A percentile compares a stretch with the other conserved stretches of the same genome.
Evolutionary conservation across 371 early-diverging fungal species (phyloP).

Genomic region (Haplosporangium sp.): DNA sequence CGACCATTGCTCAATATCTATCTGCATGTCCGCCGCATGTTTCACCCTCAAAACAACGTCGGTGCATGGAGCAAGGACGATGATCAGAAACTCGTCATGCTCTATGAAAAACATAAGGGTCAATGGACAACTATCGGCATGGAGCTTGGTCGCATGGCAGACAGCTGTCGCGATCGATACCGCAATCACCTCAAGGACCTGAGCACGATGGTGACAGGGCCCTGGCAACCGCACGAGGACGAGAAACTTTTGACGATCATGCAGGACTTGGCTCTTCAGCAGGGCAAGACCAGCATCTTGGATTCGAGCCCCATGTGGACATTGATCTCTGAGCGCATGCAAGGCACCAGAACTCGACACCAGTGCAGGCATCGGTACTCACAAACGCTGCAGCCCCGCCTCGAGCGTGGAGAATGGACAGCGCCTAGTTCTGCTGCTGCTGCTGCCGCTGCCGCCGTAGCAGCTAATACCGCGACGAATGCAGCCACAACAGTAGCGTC

Average conservation of each 20-base stretch:
- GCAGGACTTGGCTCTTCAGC: constrained; percentile 49
- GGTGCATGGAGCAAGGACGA: constrained; percentile 55
- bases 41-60: constrained; percentile 54
- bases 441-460: constrained; percentile 43
- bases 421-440: constrained; percentile 51
- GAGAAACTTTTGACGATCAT: constrained; percentile 41
- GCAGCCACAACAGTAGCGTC: too few species aligned
- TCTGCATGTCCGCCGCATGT: constrained; percentile 53
- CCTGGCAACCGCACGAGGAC: constrained; percentile 51
- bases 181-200: constrained; percentile 51
- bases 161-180: constrained; percentile 53
- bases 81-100: constrained; percentile 38
- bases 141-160: constrained; percentile 52
- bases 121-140: constrained; percentile 50
- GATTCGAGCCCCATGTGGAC: constrained; percentile 54
- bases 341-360: constrained; percentile 47
- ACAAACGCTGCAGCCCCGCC: constrained; percentile 50
- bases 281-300: constrained; percentile 40
- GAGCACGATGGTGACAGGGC: constrained; percentile 48
- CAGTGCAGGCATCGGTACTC: constrained; percentile 54
- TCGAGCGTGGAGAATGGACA: constrained; percentile 55
- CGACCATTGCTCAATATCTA: constrained; percentile 52
- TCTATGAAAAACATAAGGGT: constrained; percentile 40
- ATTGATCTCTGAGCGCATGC: constrained; percentile 46
- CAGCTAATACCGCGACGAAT: constrained; percentile 36